A percentile compares a stretch with the other conserved stretches of the same genome.
These are phyloP conservation scores for Croton setiger DNA, from an alignment of 441 rosid species.

Conservation along the genomic window DNA sequence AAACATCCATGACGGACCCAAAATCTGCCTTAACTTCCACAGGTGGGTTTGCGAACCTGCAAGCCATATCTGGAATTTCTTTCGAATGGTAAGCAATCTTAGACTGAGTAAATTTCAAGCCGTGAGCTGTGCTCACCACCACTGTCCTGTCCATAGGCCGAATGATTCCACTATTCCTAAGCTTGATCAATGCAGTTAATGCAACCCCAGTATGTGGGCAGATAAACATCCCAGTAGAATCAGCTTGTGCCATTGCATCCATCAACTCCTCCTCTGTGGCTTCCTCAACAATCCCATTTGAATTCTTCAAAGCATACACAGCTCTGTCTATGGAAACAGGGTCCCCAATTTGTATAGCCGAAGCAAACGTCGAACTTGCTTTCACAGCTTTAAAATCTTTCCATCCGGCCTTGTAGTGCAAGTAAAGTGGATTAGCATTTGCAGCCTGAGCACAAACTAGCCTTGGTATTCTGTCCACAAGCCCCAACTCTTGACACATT, in stretches of 20 bases:
- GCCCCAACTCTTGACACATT: conserved; percentile 58
- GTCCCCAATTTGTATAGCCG: conserved; percentile 69
- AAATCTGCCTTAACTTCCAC: conserved; percentile 55
- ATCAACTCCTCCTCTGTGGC: conserved; percentile 58
- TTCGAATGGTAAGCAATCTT: conserved; percentile 60
- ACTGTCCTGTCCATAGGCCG: conserved; percentile 47
- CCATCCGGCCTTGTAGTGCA: conserved; percentile 52
- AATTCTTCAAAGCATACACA: conserved; percentile 46
- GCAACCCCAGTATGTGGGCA: conserved; percentile 79
- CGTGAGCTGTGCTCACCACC: conserved; percentile 64
- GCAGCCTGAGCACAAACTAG: conserved; percentile 68
- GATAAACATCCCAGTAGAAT: conserved; percentile 54
- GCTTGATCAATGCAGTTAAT: conserved; percentile 52
- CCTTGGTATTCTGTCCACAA: conserved; percentile 55
- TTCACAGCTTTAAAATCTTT: conserved; percentile 44
- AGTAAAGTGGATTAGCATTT: conserved; percentile 55
- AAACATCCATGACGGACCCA: conserved; percentile 62
- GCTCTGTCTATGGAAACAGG: conserved; percentile 68
- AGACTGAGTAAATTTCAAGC: conserved; percentile 57
- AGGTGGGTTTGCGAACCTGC: conserved; percentile 53
- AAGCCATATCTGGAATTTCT: conserved; percentile 46
- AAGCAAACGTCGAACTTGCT: conserved; percentile 52
- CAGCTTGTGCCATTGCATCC: conserved; percentile 56
- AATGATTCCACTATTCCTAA: conserved; percentile 50
- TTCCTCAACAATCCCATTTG: conserved; percentile 51